Evolutionary conservation across 148 eudicot genomes (phyloP), one percentile per base, ranked within the genome.

Genomic region (Talinum fruticosum): DNA sequence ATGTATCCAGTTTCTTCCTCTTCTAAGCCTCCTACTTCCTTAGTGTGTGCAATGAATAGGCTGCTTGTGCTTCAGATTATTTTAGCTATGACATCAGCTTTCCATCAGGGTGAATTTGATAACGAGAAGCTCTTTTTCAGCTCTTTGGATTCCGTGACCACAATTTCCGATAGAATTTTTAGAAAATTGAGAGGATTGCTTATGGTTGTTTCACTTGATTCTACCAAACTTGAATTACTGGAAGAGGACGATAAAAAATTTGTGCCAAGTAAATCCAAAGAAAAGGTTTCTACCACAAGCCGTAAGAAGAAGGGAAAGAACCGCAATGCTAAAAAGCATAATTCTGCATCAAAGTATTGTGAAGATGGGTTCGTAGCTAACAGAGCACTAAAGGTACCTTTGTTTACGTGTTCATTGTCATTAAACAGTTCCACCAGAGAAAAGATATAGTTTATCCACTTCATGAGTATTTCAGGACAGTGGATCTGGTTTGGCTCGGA

Each of bases 141-240:
- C 85, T 89, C 99, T 44, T 79, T 93, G 82, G 89, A 80, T 74
- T 82, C 90, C 82, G 85, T 90, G 33, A 84, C 85, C 76, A 77
- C 90, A 26, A 62, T 90, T 79, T 86, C 89, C 45, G 97, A 96
- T 82, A 82, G 83, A 73, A 74, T 93, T 80, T 84, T 85, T 69
- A 88, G 97, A 79, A 93, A 88, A 79, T 62, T 96, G 71, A 87
- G 98, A 57, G 99, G 92, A 76, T 69, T 96, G 57, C 88, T 96
- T 70, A 91, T 93, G 98, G 87, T 83, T 83, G 81, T 96, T 82
- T 96, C 99, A 66, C 95, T 93, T 82, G 98, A 93, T 84, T 90
- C 86, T 83, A 96, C 96, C 72, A 91, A 88, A 83, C 76, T 85
- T 83, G 97, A 96, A 87, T 90, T 96, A 76, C 82, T 93, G 34